Evolutionary conservation across 2,329 filamentous ascomycete genomes (phyloP), one percentile per base, ranked within the genome.

Genomic region (Coleophoma eucalyptorum): DNA sequence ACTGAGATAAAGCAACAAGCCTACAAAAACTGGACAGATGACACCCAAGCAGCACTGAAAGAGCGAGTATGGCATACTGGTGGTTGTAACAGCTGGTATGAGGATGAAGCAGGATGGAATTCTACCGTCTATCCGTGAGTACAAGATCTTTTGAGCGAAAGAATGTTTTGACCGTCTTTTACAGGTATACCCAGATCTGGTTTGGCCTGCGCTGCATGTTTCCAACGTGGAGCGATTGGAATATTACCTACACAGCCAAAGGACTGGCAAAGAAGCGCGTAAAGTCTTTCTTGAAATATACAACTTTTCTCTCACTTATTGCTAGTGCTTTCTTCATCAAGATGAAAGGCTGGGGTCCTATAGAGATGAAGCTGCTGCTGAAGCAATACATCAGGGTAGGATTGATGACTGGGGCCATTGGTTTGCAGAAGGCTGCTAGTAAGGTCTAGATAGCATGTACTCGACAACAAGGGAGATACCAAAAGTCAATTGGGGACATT

Each of bases 151-250:
- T 13, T 20, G 21, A 26, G 16, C 26, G 15, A 33, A 34, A 2
- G 5, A 3, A 42, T 21, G 33, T 11, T 13, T 33, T 54, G 31
- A 50, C 59, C 64, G 31, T 64, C 32, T 21, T 21, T 19, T 21
- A 4, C 46, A 76, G 74, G 34, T 76, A 72, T 56, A 70, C 71
- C 1, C 78, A 81, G 61, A 62, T 80, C 37, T 71, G 77, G 58
- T 80, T 78, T 59, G 71, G 65, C 47, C 62, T 73, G 18, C 64
- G 73, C 11, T 80, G 76, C 63, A 71, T 69, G 54, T 81, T 79
- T 55, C 77, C 77, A 2, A 71, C 67, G 20, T 81, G 75, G 74
- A 65, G 57, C n/a, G 71, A 82, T 54, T 82, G 78, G 78, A 69
- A 73, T 16, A 71, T 77, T 15, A 68, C 65, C 34, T 77, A 77